Percentiles rank a stretch among this genome's conserved stretches.
These are phyloP conservation scores for Leishmania braziliensis DNA, from an alignment of 208 protist genomes.

Conservation along the genomic window DNA sequence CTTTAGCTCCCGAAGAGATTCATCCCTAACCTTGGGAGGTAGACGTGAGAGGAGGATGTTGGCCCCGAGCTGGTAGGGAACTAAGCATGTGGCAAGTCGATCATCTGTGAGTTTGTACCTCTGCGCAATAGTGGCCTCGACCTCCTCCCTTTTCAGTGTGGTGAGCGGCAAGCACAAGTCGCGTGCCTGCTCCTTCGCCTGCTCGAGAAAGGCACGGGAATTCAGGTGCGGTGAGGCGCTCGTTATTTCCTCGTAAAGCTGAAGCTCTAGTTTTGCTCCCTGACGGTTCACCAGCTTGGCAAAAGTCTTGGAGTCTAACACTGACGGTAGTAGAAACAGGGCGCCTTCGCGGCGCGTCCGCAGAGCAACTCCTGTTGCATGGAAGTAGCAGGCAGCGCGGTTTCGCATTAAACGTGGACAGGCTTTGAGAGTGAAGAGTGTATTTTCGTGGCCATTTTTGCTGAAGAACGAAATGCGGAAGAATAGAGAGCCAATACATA, in stretches of 20 bases:
- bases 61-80: conserved; percentile 83
- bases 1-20: conserved; percentile 61
- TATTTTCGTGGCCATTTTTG: background rate
- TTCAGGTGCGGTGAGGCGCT: conserved; percentile 23
- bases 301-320: conserved; percentile 79
- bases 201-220: conserved; percentile 49
- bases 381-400: background rate
- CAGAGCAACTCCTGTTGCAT: conserved; percentile 3
- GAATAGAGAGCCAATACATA: background rate
- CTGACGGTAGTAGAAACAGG: conserved; percentile 74
- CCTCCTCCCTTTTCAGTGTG: conserved; percentile 57
- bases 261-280: conserved; percentile 39
- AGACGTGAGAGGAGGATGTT: conserved; percentile 85
- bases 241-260: conserved; percentile 37
- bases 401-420: conserved; percentile 8
- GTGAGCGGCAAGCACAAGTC: conserved; percentile 44
- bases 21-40: conserved; percentile 44
- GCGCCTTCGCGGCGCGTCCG: conserved; percentile 5
- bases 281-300: conserved; percentile 53
- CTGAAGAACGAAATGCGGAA: background rate
- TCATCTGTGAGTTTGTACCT: conserved; percentile 67
- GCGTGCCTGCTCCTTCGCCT: conserved; percentile 31
- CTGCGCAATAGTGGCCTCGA: conserved; percentile 55
- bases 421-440: background rate
- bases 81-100: conserved; percentile 79